phyloP scores from a whole-genome alignment of 331 rosid species.

The Malus hybrid region DNA sequence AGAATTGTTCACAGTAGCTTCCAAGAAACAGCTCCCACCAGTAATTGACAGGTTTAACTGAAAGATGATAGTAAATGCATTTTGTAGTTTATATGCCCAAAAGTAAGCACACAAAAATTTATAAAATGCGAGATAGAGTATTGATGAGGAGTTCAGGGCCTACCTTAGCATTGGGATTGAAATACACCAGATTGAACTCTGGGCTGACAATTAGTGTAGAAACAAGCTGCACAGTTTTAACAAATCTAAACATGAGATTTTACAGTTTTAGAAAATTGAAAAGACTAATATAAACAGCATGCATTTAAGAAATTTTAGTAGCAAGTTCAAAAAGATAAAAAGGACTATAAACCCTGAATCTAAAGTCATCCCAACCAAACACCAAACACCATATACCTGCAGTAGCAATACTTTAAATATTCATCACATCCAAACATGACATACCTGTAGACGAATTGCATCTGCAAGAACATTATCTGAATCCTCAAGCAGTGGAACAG shows the following conservation, averaged over 20 bases:
- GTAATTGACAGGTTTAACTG: constrained; percentile 66
- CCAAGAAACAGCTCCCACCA: constrained; percentile 97
- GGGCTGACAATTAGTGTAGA: constrained; percentile 74
- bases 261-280: constrained; percentile 12
- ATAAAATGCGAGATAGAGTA: neutral
- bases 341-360: neutral
- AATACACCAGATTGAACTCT: constrained; percentile 62
- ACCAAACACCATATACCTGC: too few relatives aligned
- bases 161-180: constrained; percentile 79
- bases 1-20: constrained; percentile 70
- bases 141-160: constrained; percentile 1
- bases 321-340: neutral
- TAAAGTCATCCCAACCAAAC: neutral
- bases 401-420: neutral
- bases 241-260: constrained; percentile 31
- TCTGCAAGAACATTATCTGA: constrained; percentile 55
- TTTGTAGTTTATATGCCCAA: neutral
- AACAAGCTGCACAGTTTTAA: constrained; percentile 66
- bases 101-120: neutral
- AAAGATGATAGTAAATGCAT: neutral
- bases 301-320: neutral
- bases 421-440: neutral
- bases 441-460: constrained; percentile 81
- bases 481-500: constrained; percentile 27
- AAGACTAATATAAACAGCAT: neutral